Conservation (phyloP, 2,329 filamentous ascomycete genomes). For the Phialocephala subalpina region DNA sequence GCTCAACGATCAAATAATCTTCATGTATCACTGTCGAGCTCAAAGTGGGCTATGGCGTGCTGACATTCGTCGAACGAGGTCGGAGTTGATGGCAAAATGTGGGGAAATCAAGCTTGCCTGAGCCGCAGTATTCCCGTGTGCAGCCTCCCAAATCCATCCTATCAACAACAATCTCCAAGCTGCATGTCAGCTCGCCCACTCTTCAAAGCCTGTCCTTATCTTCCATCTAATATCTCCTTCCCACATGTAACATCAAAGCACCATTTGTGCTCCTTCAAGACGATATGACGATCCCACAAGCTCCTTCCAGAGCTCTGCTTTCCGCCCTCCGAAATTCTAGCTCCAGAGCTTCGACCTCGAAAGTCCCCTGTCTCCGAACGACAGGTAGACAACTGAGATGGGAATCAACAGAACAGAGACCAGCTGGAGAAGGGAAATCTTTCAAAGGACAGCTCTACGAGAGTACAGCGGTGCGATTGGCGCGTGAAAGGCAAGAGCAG, state of each 20-base stretch:
- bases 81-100: slow-evolving; percentile 7
- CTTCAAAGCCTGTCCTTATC: background rate
- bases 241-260: background rate
- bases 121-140: background rate
- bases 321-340: slow-evolving; percentile 29
- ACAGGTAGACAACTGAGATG: slow-evolving; percentile 34
- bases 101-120: background rate
- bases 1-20: background rate
- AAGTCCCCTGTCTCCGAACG: slow-evolving; percentile 32
- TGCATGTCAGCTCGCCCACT: background rate
- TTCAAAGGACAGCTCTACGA: slow-evolving; percentile 69
- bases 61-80: background rate
- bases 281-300: slow-evolving; percentile 36
- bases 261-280: background rate
- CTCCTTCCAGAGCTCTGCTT: slow-evolving; percentile 38
- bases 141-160: background rate
- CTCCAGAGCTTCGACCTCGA: slow-evolving; percentile 20
- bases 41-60: slow-evolving; percentile 4
- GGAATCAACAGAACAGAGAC: slow-evolving; percentile 38
- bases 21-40: background rate
- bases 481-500: slow-evolving; percentile 61
- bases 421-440: slow-evolving; percentile 37
- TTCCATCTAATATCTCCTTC: background rate
- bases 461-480: slow-evolving; percentile 62
- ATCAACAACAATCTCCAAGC: background rate